A percentile compares a stretch with the other conserved stretches of the same genome.
phyloP scores from a whole-genome alignment of 441 rosid species.

The Daphne laureola region DNA sequence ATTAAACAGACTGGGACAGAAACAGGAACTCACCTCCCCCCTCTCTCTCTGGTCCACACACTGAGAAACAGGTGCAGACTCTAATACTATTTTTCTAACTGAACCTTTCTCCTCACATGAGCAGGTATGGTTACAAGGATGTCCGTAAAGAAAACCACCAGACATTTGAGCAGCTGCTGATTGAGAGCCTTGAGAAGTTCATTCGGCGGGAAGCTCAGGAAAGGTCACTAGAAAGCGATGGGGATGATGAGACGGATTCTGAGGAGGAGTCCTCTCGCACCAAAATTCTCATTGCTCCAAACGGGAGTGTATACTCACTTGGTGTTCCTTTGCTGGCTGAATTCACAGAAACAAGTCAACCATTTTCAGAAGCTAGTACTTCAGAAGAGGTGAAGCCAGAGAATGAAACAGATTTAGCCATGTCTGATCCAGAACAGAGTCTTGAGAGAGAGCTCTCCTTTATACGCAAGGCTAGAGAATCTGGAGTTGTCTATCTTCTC shows the following conservation, averaged over 20 bases:
- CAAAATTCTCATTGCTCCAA: slow-evolving; percentile 72
- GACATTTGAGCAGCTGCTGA: slow-evolving; percentile 85
- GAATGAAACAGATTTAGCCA: slow-evolving; percentile 25
- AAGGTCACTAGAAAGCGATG: slow-evolving; percentile 82
- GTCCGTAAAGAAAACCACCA: slow-evolving; percentile 92
- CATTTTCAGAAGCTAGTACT: slow-evolving; percentile 49
- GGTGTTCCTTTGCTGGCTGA: slow-evolving; percentile 78
- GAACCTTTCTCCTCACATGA: slow-evolving; percentile 14
- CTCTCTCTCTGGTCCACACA: background rate
- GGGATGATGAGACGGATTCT: slow-evolving; percentile 58
- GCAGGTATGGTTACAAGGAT: slow-evolving; percentile 96
- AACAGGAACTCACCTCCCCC: background rate
- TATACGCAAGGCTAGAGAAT: slow-evolving; percentile 82
- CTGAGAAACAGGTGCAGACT: background rate
- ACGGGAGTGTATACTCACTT: slow-evolving; percentile 83
- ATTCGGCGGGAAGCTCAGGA: slow-evolving; percentile 95
- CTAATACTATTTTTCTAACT: background rate
- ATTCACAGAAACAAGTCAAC: slow-evolving; percentile 32
- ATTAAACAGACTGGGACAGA: no score
- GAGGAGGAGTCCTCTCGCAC: slow-evolving; percentile 50
- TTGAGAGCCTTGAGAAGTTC: slow-evolving; percentile 98
- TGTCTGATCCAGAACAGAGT: slow-evolving; percentile 67
- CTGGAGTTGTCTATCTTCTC: slow-evolving; percentile 95
- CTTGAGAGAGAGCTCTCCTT: slow-evolving; percentile 91
- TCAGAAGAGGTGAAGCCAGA: slow-evolving; percentile 34